Evolutionary conservation across 2,329 filamentous ascomycete genomes (phyloP), one percentile per base, ranked within the genome.

Genomic region (Hypocrella siamensis): DNA sequence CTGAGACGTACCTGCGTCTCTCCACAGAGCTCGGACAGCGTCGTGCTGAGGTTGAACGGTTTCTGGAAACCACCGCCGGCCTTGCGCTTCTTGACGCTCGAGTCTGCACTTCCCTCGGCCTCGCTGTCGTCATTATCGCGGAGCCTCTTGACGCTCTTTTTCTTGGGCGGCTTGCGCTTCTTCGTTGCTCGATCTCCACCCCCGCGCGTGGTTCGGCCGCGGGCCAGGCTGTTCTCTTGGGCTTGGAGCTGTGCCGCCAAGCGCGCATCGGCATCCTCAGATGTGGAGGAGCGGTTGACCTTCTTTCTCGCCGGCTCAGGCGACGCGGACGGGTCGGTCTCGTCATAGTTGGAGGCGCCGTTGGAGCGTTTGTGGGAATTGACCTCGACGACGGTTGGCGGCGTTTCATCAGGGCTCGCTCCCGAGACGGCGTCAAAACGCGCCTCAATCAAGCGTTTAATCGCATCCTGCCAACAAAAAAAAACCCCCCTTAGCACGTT

Each of bases 61-160:
- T 86, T 86, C 63, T 94, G 85, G 49, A 98, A 98, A 3, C 86
- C 90, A 22, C 86, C 85, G 2, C 85, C 85, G 15, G 85, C 81
- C 47, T 86, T 93, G 42, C 80, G 75, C 60, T 82, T 79, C 44
- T 70, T 67, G 9, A 60, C 62, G 45, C 51, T 63, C 38, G 46
- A 70, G 58, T 53, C 74, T 21, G 58, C 75, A 28, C 68, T 75
- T 4, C 65, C 70, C 9, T 74, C 74, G 7, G 79, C 54, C 31
- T 88, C 84, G 44, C 80, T 88, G 43, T 92, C 83, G 44, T 93
- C 84, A 33, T 78, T 77, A 6, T 69, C 70, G 40, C 75, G 78
- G 35, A 88, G 70, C 55, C 80, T 83, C 48, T 79, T 82, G 24
- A 65, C 58, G 40, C 68, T 84, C 66, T 84, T 85, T 63, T 83